A percentile compares a stretch with the other conserved stretches of the same genome.
These are phyloP conservation scores for Cordyceps militaris DNA, from an alignment of 2,329 filamentous ascomycete genomes.

Conservation along the genomic window DNA sequence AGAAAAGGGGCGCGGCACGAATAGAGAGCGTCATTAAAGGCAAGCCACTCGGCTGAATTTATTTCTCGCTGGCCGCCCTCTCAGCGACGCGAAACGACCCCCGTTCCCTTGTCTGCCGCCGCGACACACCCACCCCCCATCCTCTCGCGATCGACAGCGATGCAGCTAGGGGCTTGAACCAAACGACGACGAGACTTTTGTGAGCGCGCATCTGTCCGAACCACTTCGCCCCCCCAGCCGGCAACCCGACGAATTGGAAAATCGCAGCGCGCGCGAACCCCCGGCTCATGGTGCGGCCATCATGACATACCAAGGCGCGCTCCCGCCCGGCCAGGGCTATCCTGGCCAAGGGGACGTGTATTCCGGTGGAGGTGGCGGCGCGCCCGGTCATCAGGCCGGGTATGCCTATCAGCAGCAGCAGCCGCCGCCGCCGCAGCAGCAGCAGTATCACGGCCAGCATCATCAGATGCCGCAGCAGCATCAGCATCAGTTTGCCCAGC, in stretches of 20 bases:
- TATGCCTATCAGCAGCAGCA: conserved; percentile 19
- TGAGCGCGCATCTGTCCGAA: not conserved
- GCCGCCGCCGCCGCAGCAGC: conserved; percentile 15
- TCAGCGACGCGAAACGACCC: conserved; percentile 7
- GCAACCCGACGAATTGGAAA: conserved; percentile 1
- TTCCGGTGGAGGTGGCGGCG: conserved; percentile 1
- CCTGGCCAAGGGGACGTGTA: conserved; percentile 29
- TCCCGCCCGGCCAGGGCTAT: conserved; percentile 35
- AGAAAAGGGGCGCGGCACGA: not conserved
- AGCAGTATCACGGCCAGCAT: conserved; percentile 20
- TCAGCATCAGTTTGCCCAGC: conserved; percentile 19
- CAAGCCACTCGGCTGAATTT: not conserved
- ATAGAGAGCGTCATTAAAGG: not conserved
- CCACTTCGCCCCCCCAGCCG: not conserved
- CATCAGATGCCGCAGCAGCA: conserved; percentile 22
- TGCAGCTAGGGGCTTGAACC: conserved; percentile 6
- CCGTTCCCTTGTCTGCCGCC: not conserved
- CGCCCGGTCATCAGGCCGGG: conserved; percentile 1
- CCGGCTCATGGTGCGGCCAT: conserved; percentile 19
- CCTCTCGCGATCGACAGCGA: conserved; percentile 8
- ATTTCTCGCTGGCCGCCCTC: not conserved
- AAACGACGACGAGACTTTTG: not conserved
- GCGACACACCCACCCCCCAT: not conserved
- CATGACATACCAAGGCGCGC: conserved; percentile 31
- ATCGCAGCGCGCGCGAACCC: too few relatives aligned